Conservation (phyloP, 768 basidiomycete genomes). For the Mycena maculata region DNA sequence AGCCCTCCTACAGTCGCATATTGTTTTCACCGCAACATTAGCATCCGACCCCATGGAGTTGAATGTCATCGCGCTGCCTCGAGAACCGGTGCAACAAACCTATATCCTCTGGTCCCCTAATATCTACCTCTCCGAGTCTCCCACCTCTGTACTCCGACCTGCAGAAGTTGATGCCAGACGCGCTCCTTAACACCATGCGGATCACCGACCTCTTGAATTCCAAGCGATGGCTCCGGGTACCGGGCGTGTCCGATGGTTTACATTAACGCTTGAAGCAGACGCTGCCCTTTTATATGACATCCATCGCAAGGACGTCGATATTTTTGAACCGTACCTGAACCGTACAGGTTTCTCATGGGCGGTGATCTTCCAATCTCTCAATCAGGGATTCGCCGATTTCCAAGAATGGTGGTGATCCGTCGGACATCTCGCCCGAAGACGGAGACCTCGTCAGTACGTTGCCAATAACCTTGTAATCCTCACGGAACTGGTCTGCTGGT, state of each 20-base stretch:
- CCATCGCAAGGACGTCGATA: constrained; percentile 27
- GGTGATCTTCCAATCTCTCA: constrained; percentile 28
- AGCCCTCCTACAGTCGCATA: constrained; percentile 29
- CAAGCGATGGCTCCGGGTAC: constrained; percentile 25
- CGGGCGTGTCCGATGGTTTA: constrained; percentile 31
- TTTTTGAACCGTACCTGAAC: constrained; percentile 29
- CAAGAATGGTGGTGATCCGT: constrained; percentile 33
- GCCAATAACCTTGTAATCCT: background rate
- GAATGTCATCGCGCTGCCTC: constrained; percentile 29
- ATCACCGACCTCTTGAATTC: constrained; percentile 32
- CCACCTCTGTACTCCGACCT: constrained; percentile 33
- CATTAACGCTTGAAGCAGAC: constrained; percentile 32
- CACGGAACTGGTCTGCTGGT: background rate
- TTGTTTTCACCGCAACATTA: constrained; percentile 28
- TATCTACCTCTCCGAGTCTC: constrained; percentile 29
- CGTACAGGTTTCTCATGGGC: constrained; percentile 29
- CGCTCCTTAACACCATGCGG: constrained; percentile 31
- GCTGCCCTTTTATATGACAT: constrained; percentile 31
- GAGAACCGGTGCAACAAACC: constrained; percentile 21
- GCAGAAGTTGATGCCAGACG: constrained; percentile 7
- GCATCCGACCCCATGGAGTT: constrained; percentile 29
- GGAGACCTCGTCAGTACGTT: constrained; percentile 30
- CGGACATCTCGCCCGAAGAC: constrained; percentile 26
- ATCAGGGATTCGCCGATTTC: constrained; percentile 16
- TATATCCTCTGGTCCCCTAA: constrained; percentile 35